phyloP scores from a whole-genome alignment of 495 filamentous ascomycete species.

The Xylaria acuta region DNA sequence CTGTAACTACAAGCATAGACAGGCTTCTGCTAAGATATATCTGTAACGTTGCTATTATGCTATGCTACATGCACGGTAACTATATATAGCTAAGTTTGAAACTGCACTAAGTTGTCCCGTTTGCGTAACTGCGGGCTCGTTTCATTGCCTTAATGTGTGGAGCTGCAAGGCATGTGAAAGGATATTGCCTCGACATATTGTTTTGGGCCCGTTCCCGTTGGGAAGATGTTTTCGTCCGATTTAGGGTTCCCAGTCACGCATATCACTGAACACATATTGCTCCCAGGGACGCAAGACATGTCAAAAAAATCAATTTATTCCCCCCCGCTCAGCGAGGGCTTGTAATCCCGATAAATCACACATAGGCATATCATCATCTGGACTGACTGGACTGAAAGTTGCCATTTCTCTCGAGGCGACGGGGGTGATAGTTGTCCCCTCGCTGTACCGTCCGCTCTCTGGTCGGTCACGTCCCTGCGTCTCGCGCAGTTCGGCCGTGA shows the following conservation, averaged over 20 bases:
- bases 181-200: neutral
- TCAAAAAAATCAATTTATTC: neutral
- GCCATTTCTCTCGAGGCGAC: slow-evolving; percentile 10
- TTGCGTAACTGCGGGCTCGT: neutral
- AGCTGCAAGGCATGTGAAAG: neutral
- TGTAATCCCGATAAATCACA: slow-evolving; percentile 21
- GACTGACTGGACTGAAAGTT: slow-evolving; percentile 17
- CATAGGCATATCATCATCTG: slow-evolving; percentile 8
- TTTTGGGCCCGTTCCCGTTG: neutral
- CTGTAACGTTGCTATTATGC: neutral
- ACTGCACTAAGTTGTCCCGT: neutral
- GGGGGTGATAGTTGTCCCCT: slow-evolving; percentile 10
- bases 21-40: neutral
- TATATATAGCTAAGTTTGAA: slow-evolving; percentile 7
- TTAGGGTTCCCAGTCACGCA: neutral
- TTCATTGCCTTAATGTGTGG: neutral
- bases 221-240: neutral
- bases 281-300: neutral
- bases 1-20: neutral
- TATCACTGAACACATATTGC: neutral
- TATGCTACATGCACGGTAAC: neutral
- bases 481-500: neutral
- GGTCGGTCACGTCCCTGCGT: neutral
- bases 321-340: slow-evolving; percentile 14
- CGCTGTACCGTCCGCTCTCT: neutral